These are phyloP conservation scores for Diaporthe capsici DNA, from an alignment of 2,329 filamentous ascomycete species.

Conservation along the genomic window DNA sequence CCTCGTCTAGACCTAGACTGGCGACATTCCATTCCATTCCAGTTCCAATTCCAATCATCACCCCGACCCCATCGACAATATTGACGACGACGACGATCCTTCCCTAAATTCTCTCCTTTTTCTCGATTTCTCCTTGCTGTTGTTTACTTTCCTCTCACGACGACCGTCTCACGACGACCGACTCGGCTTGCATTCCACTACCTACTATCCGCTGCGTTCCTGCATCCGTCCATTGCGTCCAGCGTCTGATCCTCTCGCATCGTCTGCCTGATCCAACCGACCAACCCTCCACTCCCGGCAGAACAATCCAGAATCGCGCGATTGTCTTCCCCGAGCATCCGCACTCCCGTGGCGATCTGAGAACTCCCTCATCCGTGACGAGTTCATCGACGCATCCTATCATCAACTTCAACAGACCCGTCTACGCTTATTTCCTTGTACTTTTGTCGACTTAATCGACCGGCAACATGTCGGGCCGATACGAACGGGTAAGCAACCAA, in stretches of 20 bases:
- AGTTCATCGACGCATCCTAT: not conserved
- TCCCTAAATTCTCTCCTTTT: conserved; percentile 32
- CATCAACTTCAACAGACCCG: not conserved
- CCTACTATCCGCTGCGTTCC: conserved; percentile 18
- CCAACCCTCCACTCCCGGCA: conserved; percentile 3
- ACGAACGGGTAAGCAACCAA: conserved; percentile 67
- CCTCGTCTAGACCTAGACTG: not conserved
- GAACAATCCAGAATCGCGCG: conserved; percentile 10
- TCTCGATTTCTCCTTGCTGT: not conserved
- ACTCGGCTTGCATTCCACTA: conserved; percentile 3
- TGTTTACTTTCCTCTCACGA: not conserved
- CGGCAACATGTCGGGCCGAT: conserved; percentile 66
- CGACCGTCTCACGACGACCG: not conserved
- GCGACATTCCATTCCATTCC: conserved; percentile 18
- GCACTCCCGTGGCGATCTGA: not conserved
- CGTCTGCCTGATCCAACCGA: conserved; percentile 22
- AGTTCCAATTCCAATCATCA: conserved; percentile 19
- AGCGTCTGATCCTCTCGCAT: conserved; percentile 27
- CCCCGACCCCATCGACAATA: conserved; percentile 16
- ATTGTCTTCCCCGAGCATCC: not conserved
- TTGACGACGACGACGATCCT: conserved; percentile 36
- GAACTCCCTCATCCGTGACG: not conserved
- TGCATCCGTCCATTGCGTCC: not conserved
- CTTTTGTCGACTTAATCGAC: conserved; percentile 33
- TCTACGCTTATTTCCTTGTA: not conserved